These are phyloP conservation scores for Raphanus raphanistrum DNA, from an alignment of 345 rosid species.

Conservation along the genomic window DNA sequence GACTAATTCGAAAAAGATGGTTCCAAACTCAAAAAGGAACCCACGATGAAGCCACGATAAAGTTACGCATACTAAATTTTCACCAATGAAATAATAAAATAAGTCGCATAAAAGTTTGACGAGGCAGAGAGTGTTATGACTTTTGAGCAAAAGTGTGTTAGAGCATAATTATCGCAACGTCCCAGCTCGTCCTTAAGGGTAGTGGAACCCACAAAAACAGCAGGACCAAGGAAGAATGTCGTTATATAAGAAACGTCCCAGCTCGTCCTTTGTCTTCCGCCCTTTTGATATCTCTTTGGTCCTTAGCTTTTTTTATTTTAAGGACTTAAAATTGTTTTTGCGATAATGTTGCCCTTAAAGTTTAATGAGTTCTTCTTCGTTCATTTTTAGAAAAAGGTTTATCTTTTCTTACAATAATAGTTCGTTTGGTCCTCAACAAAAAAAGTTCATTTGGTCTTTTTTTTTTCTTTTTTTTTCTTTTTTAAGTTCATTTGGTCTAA, in stretches of 20 bases:
- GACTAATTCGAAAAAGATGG: constrained; percentile 29
- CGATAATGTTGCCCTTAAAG: not conserved
- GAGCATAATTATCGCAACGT: too few relatives aligned
- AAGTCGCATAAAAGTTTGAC: constrained; percentile 24
- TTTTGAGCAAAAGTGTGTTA: constrained; percentile 20
- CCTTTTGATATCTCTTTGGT: too few relatives aligned
- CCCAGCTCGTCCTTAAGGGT: too few relatives aligned
- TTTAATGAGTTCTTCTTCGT: constrained; percentile 5
- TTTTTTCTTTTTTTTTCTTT: too few relatives aligned
- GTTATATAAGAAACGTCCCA: too few relatives aligned
- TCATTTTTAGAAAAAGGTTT: constrained; percentile 3
- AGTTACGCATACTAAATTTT: constrained; percentile 23
- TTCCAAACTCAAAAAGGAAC: constrained; percentile 34
- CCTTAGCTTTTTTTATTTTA: too few relatives aligned
- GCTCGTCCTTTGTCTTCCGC: too few relatives aligned
- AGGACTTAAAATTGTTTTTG: too few relatives aligned
- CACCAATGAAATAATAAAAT: constrained; percentile 19
- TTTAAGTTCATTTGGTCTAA: constrained; percentile 7
- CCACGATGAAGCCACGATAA: constrained; percentile 36
- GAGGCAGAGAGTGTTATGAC: constrained; percentile 27
- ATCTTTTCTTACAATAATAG: not conserved
- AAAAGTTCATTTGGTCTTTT: not conserved
- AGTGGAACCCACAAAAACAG: too few relatives aligned
- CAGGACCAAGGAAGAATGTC: too few relatives aligned
- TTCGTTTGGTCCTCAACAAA: not conserved